Percentiles rank a stretch among this genome's conserved stretches.
Conservation (phyloP, 495 filamentous ascomycete genomes). For the Hypoxylon lenormandii region DNA sequence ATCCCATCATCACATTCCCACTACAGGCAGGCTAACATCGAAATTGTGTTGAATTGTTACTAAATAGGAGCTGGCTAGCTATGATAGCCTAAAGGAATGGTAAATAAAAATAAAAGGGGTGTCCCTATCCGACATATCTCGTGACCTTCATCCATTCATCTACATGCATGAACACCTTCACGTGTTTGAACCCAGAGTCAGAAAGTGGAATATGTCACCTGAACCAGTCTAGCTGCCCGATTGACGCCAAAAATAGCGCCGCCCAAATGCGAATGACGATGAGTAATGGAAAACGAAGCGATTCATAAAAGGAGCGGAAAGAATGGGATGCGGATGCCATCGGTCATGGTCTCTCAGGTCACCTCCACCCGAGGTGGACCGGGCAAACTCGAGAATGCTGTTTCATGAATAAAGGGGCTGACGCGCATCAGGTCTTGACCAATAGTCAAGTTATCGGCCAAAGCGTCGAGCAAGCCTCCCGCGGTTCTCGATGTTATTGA, state of each 20-base stretch:
- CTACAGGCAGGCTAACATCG: neutral
- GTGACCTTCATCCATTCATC: slow-evolving; percentile 42
- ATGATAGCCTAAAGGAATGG: slow-evolving; percentile 37
- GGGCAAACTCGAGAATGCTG: neutral
- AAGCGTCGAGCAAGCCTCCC: slow-evolving; percentile 53
- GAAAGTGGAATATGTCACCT: slow-evolving; percentile 16
- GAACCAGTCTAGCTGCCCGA: slow-evolving; percentile 42
- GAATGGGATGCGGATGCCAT: slow-evolving; percentile 25
- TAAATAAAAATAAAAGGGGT: slow-evolving; percentile 31
- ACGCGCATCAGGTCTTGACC: neutral
- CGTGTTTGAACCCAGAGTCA: slow-evolving; percentile 17
- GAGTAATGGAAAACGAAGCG: slow-evolving; percentile 7
- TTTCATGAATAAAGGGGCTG: neutral
- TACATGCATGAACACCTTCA: slow-evolving; percentile 33
- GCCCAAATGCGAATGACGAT: slow-evolving; percentile 38
- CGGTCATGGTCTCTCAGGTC: slow-evolving; percentile 3
- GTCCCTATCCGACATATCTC: slow-evolving; percentile 37
- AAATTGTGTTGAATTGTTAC: slow-evolving; percentile 39
- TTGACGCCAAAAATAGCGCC: slow-evolving; percentile 41
- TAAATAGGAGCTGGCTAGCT: slow-evolving; percentile 34
- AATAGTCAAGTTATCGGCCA: slow-evolving; percentile 34
- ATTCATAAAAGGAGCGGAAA: slow-evolving; percentile 29
- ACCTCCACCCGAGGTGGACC: neutral
- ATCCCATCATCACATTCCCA: slow-evolving; percentile 5
- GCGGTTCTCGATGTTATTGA: slow-evolving; percentile 53